Evolutionary conservation across 805 yeast species (phyloP), one percentile per base, ranked within the genome.

Genomic region (Candida gorgasii): DNA sequence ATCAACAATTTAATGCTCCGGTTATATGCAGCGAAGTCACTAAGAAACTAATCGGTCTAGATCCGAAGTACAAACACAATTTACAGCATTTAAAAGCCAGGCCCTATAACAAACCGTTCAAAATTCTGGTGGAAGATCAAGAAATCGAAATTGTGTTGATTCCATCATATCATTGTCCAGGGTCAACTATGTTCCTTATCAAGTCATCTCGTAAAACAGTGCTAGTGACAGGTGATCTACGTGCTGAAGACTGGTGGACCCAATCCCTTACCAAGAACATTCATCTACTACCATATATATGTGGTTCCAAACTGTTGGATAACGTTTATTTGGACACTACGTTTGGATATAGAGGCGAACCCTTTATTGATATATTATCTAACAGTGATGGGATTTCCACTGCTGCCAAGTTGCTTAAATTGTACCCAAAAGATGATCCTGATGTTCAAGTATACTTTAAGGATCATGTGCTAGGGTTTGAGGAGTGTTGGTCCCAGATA

Each of bases 141-240:
- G 17, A 22, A 1, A 38, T 78, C 5, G 53, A 41, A 5, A 57
- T 79, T 2, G 72, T 79, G 1, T 51, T 74, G 19, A 62, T 80
- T 2, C 70, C 70, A 5, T 70, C 80, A 0, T 69, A 79, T 51
- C 86, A 80, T 49, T 80, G 86, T 51, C 78, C 82, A 9, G 86
- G 85, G 3, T 67, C 82, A 3, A 65, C 69, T 2, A 76, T 80
- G 80, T 73, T 76, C 43, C 63, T 80, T 20, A 43, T 80, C 1
- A 75, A 75, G 45, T 58, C 58, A 29, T 11, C 43, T 45, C 36
- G 8, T 3, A 38, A 45, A 15, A 54, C 77, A 0, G 72, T 79
- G 1, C 60, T 80, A 7, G 62, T 69, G 22, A 79, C 85, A 0
- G 86, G 85, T 2, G 86, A 80, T 51, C 42, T 78, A 3, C 59